Base-by-base conservation (phyloP, 164 flowering plant species). In the Sextonia rubra region DNA sequence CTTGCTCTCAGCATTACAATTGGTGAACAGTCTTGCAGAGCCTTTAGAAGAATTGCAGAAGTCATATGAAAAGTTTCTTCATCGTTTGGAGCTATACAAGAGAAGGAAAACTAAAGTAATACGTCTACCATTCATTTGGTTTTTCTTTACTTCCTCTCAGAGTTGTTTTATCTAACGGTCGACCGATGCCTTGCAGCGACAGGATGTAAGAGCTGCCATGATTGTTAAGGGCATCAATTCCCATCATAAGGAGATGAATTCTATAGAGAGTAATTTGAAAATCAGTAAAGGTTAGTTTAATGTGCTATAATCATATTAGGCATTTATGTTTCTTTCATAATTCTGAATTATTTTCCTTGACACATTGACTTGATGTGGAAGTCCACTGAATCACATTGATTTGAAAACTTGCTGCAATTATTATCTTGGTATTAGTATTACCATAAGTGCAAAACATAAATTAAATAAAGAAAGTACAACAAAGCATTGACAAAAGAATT, bases 41-140 rank as follows among this genome's bases (percentile, higher is more conserved):
- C 97, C 98, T 27, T 60, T 80, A 15, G 90, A 80, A 73, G 90
- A 89, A 76, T 84, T 95, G 82, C 91, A 93, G 78, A 91, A 86
- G 75, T 85, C 98, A 58, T 91, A 88, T 77, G 88, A 88, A 77
- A 88, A 89, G 77, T 91, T 93, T 80, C 90, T 95, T 85, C 86
- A 70, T 66, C 93, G 97, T 24, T 76, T 89, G 85, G 83, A 86
- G 71, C 83, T 78, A 29, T 82, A 85, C 70, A 89, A 83, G 75
- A 85, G 77, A 73, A 85, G 84, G 81, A 90, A 68, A 77, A 73
- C 75, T 67, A 86, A 81, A 89, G 96, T 91, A 79, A 22, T 63
- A 4, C 60, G 44, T 80, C 64, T 75, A 9, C 72, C 58, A 24
- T 73, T 25, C 60, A 47, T 12, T 71, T 60, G 66, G 23, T 24